Evolutionary conservation across 495 filamentous ascomycete genomes (phyloP).

Genomic region (Hypoxylon fuscum): DNA sequence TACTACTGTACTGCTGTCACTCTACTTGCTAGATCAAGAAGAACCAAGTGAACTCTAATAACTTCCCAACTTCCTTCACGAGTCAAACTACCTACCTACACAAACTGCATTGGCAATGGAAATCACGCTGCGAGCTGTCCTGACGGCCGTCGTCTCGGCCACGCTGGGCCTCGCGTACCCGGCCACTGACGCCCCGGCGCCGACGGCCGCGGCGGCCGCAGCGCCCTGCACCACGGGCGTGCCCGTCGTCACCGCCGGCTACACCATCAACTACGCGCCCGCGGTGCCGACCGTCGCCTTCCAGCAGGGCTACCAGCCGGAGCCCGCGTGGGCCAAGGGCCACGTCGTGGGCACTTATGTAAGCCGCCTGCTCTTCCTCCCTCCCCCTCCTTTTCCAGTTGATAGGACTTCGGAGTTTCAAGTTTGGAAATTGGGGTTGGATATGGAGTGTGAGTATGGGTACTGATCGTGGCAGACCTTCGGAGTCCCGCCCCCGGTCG

Average conservation of each 20-base stretch:
- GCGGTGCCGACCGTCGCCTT: constrained; percentile 34
- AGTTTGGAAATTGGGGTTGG: no score
- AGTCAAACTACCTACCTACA: no score
- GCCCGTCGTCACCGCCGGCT: constrained; percentile 38
- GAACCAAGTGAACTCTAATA: no score
- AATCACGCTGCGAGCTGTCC: constrained; percentile 12
- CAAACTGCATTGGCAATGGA: no score
- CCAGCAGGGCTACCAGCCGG: constrained; percentile 36
- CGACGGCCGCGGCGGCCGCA: constrained; percentile 8
- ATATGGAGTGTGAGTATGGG: no score
- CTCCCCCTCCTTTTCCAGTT: background rate
- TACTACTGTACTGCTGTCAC: background rate
- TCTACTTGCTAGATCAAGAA: no score
- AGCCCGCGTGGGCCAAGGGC: constrained; percentile 26
- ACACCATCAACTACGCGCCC: constrained; percentile 36
- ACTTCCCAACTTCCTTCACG: no score
- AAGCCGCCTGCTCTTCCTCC: background rate
- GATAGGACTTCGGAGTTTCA: no score
- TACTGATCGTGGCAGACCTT: no score
- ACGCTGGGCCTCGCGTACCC: constrained; percentile 27
- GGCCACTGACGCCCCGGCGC: constrained; percentile 13
- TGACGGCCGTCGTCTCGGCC: constrained; percentile 4
- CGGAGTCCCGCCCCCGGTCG: constrained; percentile 36
- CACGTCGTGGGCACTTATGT: constrained; percentile 41
- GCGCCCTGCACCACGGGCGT: constrained; percentile 32